A percentile compares a stretch with the other conserved stretches of the same genome.
These are phyloP conservation scores for Penicillium sp. DNA, from an alignment of 2,329 filamentous ascomycete species.

Conservation along the genomic window DNA sequence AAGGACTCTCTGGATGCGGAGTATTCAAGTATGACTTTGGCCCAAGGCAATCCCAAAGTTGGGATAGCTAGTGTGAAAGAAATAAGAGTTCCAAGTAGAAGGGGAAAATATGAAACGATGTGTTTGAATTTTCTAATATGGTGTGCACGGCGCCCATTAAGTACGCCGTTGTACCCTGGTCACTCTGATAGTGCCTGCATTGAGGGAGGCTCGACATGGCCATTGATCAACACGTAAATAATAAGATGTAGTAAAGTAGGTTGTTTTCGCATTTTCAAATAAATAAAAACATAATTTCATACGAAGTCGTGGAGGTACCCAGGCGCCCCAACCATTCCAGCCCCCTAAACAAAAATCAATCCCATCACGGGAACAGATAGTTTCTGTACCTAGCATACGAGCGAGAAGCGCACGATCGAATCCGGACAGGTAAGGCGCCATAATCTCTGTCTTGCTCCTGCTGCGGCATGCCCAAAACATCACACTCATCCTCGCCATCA, in stretches of 20 bases:
- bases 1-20: neutral
- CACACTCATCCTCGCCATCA: neutral
- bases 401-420: too few species aligned
- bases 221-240: neutral
- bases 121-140: neutral
- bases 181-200: neutral
- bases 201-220: neutral
- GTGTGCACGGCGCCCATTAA: neutral
- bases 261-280: neutral
- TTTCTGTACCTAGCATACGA: too few species aligned
- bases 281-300: neutral
- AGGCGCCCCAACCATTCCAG: neutral
- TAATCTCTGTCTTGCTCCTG: neutral
- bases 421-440: neutral
- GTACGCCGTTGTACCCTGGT: neutral
- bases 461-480: neutral
- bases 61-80: neutral
- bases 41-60: neutral
- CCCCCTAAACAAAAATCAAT: neutral
- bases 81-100: neutral
- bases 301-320: too few species aligned
- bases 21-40: neutral
- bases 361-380: too few species aligned
- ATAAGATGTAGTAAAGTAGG: neutral
- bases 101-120: neutral